A percentile compares a stretch with the other conserved stretches of the same genome.
Conservation (phyloP, 1,284 basidiomycete genomes). For the Microbotryum lychnidis-dioicae region DNA sequence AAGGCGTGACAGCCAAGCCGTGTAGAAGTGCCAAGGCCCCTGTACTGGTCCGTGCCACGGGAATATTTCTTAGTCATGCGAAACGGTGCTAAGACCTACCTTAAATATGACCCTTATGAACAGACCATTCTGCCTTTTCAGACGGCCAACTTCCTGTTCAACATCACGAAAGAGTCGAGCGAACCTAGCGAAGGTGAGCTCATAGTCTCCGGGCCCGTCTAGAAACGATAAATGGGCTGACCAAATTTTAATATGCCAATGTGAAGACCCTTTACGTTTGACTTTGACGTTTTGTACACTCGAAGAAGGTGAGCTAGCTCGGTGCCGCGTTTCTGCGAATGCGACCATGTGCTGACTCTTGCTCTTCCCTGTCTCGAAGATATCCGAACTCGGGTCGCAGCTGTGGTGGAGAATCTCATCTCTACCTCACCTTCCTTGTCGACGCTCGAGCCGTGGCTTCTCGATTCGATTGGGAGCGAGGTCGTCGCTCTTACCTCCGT, state of each 20-base stretch:
- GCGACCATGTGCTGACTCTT: slow-evolving; percentile 8
- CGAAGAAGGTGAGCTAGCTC: slow-evolving; percentile 53
- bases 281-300: slow-evolving; percentile 61
- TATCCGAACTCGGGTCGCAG: slow-evolving; percentile 6
- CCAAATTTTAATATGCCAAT: slow-evolving; percentile 42
- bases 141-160: slow-evolving; percentile 63
- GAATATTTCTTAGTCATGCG: slow-evolving; percentile 32
- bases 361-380: slow-evolving; percentile 4
- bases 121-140: slow-evolving; percentile 62
- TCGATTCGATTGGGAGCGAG: slow-evolving; percentile 43
- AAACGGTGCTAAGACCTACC: not conserved
- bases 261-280: slow-evolving; percentile 52
- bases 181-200: slow-evolving; percentile 45
- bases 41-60: slow-evolving; percentile 10
- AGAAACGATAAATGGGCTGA: not conserved
- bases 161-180: slow-evolving; percentile 41
- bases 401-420: not conserved
- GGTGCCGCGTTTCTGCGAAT: too few relatives aligned
- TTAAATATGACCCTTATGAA: too few relatives aligned
- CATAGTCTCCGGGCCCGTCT: not conserved
- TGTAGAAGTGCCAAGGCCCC: slow-evolving; percentile 5
- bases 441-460: slow-evolving; percentile 12
- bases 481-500: not conserved
- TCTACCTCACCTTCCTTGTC: not conserved
- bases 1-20: slow-evolving; percentile 6